phyloP scores from a whole-genome alignment of 2,329 filamentous ascomycete species.

The Amesomyces nigricolor region DNA sequence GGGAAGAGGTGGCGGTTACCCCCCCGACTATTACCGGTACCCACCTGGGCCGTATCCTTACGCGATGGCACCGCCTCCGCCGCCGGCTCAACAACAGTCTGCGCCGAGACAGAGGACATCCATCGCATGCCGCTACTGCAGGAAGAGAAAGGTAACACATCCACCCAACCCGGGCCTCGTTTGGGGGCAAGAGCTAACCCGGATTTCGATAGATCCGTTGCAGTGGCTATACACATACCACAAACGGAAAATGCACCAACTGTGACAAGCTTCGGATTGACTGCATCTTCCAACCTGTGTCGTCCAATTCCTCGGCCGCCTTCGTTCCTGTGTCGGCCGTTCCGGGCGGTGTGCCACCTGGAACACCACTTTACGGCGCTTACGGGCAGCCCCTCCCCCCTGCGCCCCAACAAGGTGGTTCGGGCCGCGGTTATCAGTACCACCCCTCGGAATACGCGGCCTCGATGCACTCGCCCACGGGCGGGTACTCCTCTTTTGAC shows the following conservation, averaged over 20 bases:
- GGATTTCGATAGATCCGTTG: slow-evolving; percentile 47
- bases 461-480: slow-evolving; percentile 34
- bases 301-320: slow-evolving; percentile 49
- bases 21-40: slow-evolving; percentile 29
- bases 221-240: slow-evolving; percentile 54
- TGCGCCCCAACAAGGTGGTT: slow-evolving; percentile 15
- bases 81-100: slow-evolving; percentile 41
- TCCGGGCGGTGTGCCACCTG: slow-evolving; percentile 52
- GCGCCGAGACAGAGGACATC: slow-evolving; percentile 55
- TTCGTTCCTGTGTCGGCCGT: slow-evolving; percentile 56
- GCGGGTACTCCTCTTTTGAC: slow-evolving; percentile 34
- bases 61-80: slow-evolving; percentile 14
- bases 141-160: slow-evolving; percentile 51
- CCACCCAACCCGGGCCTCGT: neutral
- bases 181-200: slow-evolving; percentile 22
- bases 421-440: slow-evolving; percentile 22
- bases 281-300: slow-evolving; percentile 56
- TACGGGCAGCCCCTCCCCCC: slow-evolving; percentile 50
- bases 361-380: slow-evolving; percentile 51
- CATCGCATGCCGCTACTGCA: slow-evolving; percentile 55
- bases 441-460: slow-evolving; percentile 22
- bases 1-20: slow-evolving; percentile 15
- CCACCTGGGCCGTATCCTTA: slow-evolving; percentile 26
- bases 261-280: slow-evolving; percentile 58
- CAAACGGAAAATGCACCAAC: slow-evolving; percentile 55